Conservation (phyloP, 768 basidiomycete genomes). For the Naganishia onofrii region DNA sequence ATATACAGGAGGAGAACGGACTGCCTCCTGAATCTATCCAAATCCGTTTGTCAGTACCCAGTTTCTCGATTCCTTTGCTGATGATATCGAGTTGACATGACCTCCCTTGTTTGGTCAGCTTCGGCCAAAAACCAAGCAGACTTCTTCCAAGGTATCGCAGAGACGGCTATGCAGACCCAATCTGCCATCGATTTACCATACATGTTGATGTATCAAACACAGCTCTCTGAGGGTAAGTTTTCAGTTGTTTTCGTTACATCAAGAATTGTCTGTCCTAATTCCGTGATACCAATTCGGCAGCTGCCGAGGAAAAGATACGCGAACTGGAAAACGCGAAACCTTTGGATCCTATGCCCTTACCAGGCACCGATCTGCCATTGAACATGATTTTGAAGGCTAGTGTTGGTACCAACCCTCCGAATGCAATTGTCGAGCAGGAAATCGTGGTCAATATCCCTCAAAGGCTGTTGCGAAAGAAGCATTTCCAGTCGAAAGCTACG, state of each 20-base stretch:
- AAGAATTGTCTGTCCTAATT: background rate
- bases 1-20: constrained; percentile 20
- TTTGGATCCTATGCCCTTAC: constrained; percentile 19
- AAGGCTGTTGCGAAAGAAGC: constrained; percentile 13
- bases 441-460: constrained; percentile 17
- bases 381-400: constrained; percentile 9
- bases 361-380: constrained; percentile 9
- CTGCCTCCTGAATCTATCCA: constrained; percentile 6
- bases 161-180: background rate
- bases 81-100: background rate
- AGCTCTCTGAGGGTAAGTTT: constrained; percentile 7
- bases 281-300: background rate
- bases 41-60: constrained; percentile 1
- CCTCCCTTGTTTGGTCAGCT: background rate
- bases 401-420: constrained; percentile 10
- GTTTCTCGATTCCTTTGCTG: no score
- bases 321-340: constrained; percentile 21
- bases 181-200: constrained; percentile 21
- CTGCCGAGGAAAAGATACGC: constrained; percentile 11
- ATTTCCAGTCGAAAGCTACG: constrained; percentile 18
- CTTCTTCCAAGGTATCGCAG: constrained; percentile 19
- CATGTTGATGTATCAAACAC: constrained; percentile 20
- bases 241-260: background rate
- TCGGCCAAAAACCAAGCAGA: constrained; percentile 20
- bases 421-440: constrained; percentile 1